Conservation (phyloP, 768 basidiomycete species). For the Lepiota venenata region DNA sequence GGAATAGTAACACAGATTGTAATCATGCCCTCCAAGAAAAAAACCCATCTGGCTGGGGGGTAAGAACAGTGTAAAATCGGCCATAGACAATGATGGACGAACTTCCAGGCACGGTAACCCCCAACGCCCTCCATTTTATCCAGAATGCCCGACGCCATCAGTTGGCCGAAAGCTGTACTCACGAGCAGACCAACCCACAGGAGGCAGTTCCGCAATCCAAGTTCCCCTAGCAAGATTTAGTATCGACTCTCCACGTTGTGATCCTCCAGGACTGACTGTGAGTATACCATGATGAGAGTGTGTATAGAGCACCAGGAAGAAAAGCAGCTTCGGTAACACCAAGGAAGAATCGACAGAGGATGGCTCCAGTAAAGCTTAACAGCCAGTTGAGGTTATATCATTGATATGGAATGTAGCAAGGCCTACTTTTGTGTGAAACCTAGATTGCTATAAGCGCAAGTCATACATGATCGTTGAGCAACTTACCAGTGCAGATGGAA, state of each 20-base stretch:
- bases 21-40: conserved; percentile 39
- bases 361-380: conserved; percentile 35
- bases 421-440: not conserved
- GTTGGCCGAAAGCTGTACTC: conserved; percentile 50
- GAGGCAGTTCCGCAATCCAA: conserved; percentile 45
- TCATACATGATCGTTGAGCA: not conserved
- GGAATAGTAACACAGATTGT: conserved; percentile 25
- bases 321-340: conserved; percentile 50
- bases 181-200: conserved; percentile 48
- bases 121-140: conserved; percentile 42
- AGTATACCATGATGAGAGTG: conserved; percentile 25
- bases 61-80: not conserved
- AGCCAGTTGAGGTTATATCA: not conserved
- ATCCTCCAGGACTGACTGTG: not conserved
- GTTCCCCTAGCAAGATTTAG: conserved; percentile 15
- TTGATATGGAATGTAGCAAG: not conserved
- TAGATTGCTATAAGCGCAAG: not conserved
- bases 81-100: conserved; percentile 11
- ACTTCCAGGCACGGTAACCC: conserved; percentile 53
- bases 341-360: conserved; percentile 49
- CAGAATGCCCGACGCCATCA: conserved; percentile 48
- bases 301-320: conserved; percentile 38
- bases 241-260: not conserved
- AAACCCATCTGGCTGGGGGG: conserved; percentile 38
- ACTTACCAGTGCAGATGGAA: conserved; percentile 35